Base-by-base conservation (phyloP, 2,329 filamentous ascomycete species). In the Arthrobotrys pseudoclavata region DNA sequence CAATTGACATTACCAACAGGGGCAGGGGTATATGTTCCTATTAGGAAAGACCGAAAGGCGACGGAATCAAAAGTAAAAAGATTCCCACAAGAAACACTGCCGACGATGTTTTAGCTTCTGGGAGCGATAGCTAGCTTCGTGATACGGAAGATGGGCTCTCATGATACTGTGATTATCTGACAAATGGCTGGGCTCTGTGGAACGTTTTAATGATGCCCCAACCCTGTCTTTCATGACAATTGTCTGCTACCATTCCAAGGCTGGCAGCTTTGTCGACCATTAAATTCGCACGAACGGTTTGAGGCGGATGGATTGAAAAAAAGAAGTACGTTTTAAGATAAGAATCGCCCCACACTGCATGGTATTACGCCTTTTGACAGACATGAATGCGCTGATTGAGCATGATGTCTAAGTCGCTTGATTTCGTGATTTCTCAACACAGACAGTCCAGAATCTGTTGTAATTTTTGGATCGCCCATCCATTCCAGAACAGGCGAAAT, bases 1-100 rank as follows among this genome's bases (percentile, higher is more conserved):
- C 26, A 66, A 15, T 50, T 37, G 60, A 64, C 42, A 70, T 60
- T 45, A n/a, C 45, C 50, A 42, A 18, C 40, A 66, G 40, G 37
- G 72, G 29, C 64, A 60, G 15, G 55, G 45, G 42, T 40, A 18
- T 18, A 22, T 57, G 24, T 34, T 67, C 60, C n/a, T 22, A 71
- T 71, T 67, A 66, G 72, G 72, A 66, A 70, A 77, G 53, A 71
- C 60, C 40, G 34, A 66, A 69, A 47, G 48, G 57, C 53, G 45
- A 67, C 42, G 47, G 53, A 37, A 68, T 42, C 42, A 68, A 71
- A 77, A 69, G 64, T 31, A 70, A 70, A 76, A 48, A 47, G 34
- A 40, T 48, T 55, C 45, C 53, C 20, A 61, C 40, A 13, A 52
- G 37, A 69, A 26, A 48, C 31, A 20, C 22, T 52, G 18, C 24